Evolutionary conservation across 768 basidiomycete genomes (phyloP).

Genomic region (Lentinula boryana): DNA sequence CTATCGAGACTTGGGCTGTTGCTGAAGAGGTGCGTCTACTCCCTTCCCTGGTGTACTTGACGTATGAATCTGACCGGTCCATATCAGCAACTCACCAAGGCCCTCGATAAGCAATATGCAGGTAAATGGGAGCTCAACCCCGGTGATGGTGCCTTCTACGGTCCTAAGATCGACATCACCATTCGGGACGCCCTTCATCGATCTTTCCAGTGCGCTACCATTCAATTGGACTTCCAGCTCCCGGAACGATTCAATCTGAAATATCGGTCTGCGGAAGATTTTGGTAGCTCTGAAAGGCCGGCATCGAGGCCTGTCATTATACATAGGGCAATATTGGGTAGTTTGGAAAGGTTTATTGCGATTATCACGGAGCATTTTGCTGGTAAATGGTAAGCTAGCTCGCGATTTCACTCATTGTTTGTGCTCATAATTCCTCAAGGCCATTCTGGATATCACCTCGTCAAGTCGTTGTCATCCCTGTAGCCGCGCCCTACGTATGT

Average conservation of each 20-base stretch:
- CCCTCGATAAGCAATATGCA: constrained; percentile 80
- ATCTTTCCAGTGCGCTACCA: constrained; percentile 97
- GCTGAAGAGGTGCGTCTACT: constrained; percentile 66
- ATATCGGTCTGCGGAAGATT: constrained; percentile 76
- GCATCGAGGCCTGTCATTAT: constrained; percentile 91
- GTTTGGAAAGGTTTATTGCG: constrained; percentile 91
- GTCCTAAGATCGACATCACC: constrained; percentile 98
- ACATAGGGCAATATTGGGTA: constrained; percentile 93
- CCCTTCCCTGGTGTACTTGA: background rate
- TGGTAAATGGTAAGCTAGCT: constrained; percentile 79
- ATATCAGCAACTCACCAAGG: constrained; percentile 70
- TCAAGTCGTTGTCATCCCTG: constrained; percentile 91
- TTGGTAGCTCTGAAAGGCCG: constrained; percentile 46
- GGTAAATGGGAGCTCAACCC: constrained; percentile 92
- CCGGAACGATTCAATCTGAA: constrained; percentile 94
- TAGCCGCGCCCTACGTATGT: constrained; percentile 76
- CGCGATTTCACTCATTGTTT: background rate
- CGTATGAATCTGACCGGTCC: background rate
- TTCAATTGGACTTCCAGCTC: constrained; percentile 98
- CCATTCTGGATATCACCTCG: constrained; percentile 99
- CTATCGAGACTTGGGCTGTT: constrained; percentile 82
- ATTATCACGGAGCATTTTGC: constrained; percentile 97
- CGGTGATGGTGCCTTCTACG: constrained; percentile 98
- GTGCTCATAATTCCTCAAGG: constrained; percentile 35
- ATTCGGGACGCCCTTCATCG: constrained; percentile 88